Evolutionary conservation across 2,329 filamentous ascomycete species (phyloP), one percentile per base, ranked within the genome.

Genomic region (Pyricularia sp.): DNA sequence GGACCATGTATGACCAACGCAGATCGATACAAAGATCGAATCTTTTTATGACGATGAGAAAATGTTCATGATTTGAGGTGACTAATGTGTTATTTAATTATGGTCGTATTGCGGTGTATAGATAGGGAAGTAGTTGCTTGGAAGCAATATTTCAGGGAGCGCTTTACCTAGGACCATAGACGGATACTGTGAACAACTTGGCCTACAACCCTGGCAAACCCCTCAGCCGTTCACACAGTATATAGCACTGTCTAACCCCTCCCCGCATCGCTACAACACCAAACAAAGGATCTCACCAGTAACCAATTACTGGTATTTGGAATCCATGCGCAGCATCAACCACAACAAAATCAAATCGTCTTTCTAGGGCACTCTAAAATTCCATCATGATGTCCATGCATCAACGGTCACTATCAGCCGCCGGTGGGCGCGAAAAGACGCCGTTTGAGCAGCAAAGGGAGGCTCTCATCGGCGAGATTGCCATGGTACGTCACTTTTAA

Each of bases 391-490:
- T 69, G 68, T 63, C 68, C 25, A 12, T 65, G 10, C 66, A 67
- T 31, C 68, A 64, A 42, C 67, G 64, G 20, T 61, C 64, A 31
- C 2, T 25, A 10, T 66, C 68, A 31, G 68, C 68, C 17, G 65
- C 65, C 36, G 61, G 64, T 63, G 66, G 65, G 74, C 78, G 74
- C 30, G 83, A 85, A 69, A 88, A 86, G 78, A 81, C 88, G 0
- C 92, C 90, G 73, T 94, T 93, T 74, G 90, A 93, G 76, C 86
- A 90, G 76, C 91, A 94, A 80, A 86, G 92, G 70, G 90, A 90
- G 74, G 82, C 87, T 7, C 82, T 94, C 33, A 83, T 94, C 4
- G 83, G 85, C 65, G 91, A 94, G 73, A 92, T 94, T 73, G 90
- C 89, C 70, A 84, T 89, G 81, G 91, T 92, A 74, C 65, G 80